Evolutionary conservation across 208 protist genomes (phyloP).

Genomic region (Leishmania aethiopica): DNA sequence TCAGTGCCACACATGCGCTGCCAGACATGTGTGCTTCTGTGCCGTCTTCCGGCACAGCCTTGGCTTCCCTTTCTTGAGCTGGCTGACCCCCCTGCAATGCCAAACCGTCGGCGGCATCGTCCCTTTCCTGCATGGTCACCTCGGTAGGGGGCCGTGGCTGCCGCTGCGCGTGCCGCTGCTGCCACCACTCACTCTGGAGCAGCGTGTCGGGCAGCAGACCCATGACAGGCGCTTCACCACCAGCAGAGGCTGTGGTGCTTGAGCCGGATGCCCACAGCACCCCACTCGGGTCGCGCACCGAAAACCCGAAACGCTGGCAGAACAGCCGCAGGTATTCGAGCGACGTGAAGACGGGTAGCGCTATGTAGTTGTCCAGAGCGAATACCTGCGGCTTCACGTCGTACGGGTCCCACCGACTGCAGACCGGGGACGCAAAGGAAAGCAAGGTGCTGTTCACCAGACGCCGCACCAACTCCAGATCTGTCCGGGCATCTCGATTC

Average conservation of each 20-base stretch:
- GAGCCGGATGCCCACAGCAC: conserved; percentile 69
- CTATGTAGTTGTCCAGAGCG: conserved; percentile 81
- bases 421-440: conserved; percentile 82
- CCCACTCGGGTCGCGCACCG: conserved; percentile 79
- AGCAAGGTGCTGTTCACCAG: conserved; percentile 74
- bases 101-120: background rate
- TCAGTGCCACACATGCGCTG: background rate
- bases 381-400: conserved; percentile 91
- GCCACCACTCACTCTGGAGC: conserved; percentile 54
- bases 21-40: background rate
- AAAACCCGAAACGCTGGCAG: conserved; percentile 65
- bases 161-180: conserved; percentile 5
- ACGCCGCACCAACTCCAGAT: conserved; percentile 84
- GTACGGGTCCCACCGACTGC: conserved; percentile 76
- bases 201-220: conserved; percentile 50
- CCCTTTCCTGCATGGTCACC: background rate
- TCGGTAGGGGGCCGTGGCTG: background rate
- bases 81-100: background rate
- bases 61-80: background rate
- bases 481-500: conserved; percentile 75
- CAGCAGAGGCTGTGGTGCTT: conserved; percentile 1
- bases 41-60: background rate
- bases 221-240: background rate
- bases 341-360: conserved; percentile 89
- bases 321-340: conserved; percentile 77